These are phyloP conservation scores for Hypomontagnella monticulosa DNA, from an alignment of 495 filamentous ascomycete species.

Conservation along the genomic window DNA sequence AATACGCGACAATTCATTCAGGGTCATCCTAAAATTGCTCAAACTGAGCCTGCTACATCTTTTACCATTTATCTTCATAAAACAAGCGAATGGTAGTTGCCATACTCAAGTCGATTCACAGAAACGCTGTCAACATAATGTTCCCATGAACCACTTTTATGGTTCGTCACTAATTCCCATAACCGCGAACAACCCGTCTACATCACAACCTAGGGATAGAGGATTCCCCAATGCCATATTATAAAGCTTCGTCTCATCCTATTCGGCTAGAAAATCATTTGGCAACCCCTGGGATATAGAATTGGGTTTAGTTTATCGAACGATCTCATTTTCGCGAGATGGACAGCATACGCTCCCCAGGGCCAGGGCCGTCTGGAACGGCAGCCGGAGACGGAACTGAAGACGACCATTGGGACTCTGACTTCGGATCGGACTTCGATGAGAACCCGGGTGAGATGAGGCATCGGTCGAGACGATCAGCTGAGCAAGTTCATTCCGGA, in stretches of 20 bases:
- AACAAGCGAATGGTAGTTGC: background rate
- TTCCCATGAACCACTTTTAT: slow-evolving; percentile 13
- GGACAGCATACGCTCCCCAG: slow-evolving; percentile 9
- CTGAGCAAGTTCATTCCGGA: slow-evolving; percentile 6
- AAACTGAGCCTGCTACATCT: background rate
- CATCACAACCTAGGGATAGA: background rate
- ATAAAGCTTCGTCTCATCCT: background rate
- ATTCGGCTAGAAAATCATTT: background rate
- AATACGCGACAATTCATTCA: too few relatives aligned
- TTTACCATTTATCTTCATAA: background rate
- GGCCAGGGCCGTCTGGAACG: slow-evolving; percentile 41
- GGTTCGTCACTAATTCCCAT: slow-evolving; percentile 8
- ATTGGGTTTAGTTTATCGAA: background rate
- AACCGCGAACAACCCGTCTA: slow-evolving; percentile 20
- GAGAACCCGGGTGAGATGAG: slow-evolving; percentile 42
- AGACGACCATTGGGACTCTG: slow-evolving; percentile 42
- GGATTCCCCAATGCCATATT: slow-evolving; percentile 3
- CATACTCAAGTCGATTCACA: background rate
- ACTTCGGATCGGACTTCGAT: slow-evolving; percentile 44
- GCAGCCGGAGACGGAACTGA: slow-evolving; percentile 21
- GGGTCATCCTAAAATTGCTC: background rate
- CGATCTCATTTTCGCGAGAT: slow-evolving; percentile 2
- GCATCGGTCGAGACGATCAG: slow-evolving; percentile 24
- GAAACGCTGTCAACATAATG: background rate
- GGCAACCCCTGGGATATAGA: background rate